Conservation (phyloP, 371 early-diverging fungal genomes). For the Ordospora pajunii region DNA sequence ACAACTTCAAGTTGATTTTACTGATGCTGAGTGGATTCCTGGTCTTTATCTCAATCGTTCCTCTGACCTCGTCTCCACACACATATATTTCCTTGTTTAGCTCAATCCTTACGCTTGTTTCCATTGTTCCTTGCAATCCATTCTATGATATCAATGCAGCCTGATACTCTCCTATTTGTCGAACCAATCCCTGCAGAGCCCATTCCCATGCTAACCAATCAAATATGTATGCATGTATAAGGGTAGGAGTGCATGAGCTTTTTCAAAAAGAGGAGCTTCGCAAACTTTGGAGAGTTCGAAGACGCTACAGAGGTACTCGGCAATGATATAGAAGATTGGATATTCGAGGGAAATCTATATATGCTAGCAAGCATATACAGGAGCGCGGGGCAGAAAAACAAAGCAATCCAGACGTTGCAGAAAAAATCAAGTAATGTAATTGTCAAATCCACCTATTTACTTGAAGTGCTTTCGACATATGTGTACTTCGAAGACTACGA, state of each 20-base stretch:
- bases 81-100: constrained; percentile 20
- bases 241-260: neutral
- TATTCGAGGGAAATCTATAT: neutral
- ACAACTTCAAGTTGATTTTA: constrained; percentile 11
- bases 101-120: neutral
- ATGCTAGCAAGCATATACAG: neutral
- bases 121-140: neutral
- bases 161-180: neutral
- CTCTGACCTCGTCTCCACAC: constrained; percentile 1
- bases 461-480: constrained; percentile 31
- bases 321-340: neutral
- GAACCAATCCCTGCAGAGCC: neutral
- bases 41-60: neutral
- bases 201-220: neutral
- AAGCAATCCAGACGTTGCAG: constrained; percentile 4
- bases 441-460: neutral
- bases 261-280: neutral
- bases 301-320: neutral
- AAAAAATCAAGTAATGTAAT: neutral
- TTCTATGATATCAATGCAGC: neutral
- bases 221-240: neutral
- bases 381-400: neutral
- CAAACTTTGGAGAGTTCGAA: neutral
- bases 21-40: constrained; percentile 4
- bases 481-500: constrained; percentile 26